These are phyloP conservation scores for Trifolium subterraneum DNA, from an alignment of 306 rosid genomes.

Conservation along the genomic window DNA sequence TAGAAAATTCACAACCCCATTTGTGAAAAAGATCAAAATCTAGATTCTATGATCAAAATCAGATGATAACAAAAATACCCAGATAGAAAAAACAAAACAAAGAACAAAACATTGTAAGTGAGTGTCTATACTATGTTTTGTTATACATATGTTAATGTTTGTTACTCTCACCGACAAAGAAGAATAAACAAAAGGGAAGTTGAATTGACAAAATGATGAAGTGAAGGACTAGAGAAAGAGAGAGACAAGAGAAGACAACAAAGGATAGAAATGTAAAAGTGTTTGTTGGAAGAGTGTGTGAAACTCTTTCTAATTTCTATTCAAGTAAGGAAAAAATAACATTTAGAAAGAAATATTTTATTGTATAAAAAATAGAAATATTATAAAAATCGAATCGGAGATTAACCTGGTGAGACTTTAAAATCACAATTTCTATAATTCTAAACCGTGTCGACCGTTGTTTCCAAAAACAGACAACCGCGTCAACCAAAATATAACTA, in stretches of 20 bases:
- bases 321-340: constrained; percentile 1
- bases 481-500: too few relatives aligned
- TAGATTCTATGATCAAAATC: background rate
- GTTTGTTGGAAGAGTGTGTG: constrained; percentile 6
- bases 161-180: constrained; percentile 4
- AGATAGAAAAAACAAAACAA: constrained; percentile 26
- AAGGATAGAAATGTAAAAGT: constrained; percentile 24
- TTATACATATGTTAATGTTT: background rate
- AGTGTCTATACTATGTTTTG: background rate
- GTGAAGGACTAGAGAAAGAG: background rate
- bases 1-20: constrained; percentile 40
- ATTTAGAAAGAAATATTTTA: background rate
- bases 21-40: constrained; percentile 13
- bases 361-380: background rate
- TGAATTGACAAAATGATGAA: constrained; percentile 35
- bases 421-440: background rate
- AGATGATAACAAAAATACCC: constrained; percentile 20
- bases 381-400: background rate
- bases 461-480: too few relatives aligned
- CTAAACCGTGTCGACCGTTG: too few relatives aligned
- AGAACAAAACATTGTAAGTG: constrained; percentile 29
- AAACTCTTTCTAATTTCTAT: constrained; percentile 1
- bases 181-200: constrained; percentile 10
- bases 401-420: background rate
- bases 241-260: constrained; percentile 24